phyloP scores from a whole-genome alignment of 1,284 basidiomycete species.

The Ganoderma boninense region DNA sequence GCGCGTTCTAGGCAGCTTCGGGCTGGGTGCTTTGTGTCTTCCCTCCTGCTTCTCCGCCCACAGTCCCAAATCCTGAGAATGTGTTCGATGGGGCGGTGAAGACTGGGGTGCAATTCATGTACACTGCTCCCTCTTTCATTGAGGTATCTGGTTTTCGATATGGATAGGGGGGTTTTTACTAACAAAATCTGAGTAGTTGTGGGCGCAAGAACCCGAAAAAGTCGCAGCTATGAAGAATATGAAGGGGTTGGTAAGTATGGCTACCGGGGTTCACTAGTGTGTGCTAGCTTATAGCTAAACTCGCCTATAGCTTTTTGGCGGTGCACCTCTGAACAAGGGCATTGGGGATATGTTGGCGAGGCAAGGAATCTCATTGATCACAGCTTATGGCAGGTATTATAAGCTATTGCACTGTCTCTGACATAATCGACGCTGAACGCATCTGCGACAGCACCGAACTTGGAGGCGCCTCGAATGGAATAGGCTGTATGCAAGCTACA shows the following conservation, averaged over 20 bases:
- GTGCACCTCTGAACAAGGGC: conserved; percentile 17
- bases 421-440: no score
- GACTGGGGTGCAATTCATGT: conserved; percentile 30
- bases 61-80: conserved; percentile 30
- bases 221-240: conserved; percentile 27
- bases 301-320: conserved; percentile 14
- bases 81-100: conserved; percentile 32
- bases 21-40: conserved; percentile 31
- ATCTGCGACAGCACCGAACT: conserved; percentile 12
- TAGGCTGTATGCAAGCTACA: neutral
- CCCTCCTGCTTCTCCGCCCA: neutral
- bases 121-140: conserved; percentile 37
- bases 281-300: no score
- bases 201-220: conserved; percentile 31
- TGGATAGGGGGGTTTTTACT: neutral
- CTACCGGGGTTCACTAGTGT: no score
- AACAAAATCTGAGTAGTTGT: conserved; percentile 18
- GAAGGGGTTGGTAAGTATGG: conserved; percentile 23
- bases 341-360: conserved; percentile 11
- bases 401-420: neutral
- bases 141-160: conserved; percentile 30
- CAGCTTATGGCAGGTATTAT: conserved; percentile 28
- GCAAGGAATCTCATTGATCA: conserved; percentile 9
- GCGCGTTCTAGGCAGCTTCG: neutral
- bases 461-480: neutral